These are phyloP conservation scores for Roridomyces roridus DNA, from an alignment of 768 basidiomycete genomes.

Conservation along the genomic window DNA sequence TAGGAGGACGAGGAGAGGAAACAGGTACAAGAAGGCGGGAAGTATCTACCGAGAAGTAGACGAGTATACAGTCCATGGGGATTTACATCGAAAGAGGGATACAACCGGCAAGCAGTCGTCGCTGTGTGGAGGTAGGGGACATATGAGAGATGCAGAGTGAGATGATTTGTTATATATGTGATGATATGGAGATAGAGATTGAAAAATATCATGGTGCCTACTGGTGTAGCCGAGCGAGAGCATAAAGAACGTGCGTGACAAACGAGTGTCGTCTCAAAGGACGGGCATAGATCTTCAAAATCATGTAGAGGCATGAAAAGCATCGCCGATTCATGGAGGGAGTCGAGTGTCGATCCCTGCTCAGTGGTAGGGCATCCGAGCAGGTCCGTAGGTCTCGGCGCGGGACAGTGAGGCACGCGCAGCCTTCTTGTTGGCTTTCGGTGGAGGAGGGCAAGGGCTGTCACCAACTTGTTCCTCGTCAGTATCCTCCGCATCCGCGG, in stretches of 20 bases:
- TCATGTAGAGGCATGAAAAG: constrained; percentile 19
- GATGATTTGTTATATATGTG: constrained; percentile 22
- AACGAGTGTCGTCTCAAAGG: constrained; percentile 17
- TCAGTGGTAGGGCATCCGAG: constrained; percentile 49
- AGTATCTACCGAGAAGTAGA: not conserved
- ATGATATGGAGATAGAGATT: constrained; percentile 6
- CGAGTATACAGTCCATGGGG: constrained; percentile 10
- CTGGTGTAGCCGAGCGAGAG: constrained; percentile 8
- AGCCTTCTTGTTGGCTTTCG: constrained; percentile 64
- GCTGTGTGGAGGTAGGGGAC: constrained; percentile 22
- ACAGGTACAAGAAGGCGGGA: constrained; percentile 12
- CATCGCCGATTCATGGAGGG: constrained; percentile 20
- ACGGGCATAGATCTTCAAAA: constrained; percentile 23
- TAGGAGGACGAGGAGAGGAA: constrained; percentile 6
- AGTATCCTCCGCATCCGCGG: constrained; percentile 72
- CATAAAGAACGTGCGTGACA: constrained; percentile 27
- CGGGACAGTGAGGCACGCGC: constrained; percentile 53
- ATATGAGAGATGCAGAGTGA: constrained; percentile 26
- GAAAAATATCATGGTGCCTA: not conserved
- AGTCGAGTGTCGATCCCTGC: not conserved
- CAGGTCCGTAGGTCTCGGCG: constrained; percentile 74
- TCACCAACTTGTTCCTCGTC: constrained; percentile 77
- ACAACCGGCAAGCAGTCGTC: constrained; percentile 22
- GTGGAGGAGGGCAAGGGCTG: constrained; percentile 87
- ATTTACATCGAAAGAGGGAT: constrained; percentile 21